Base-by-base conservation (phyloP, 78 protist species). In the Cyanophora paradoxa region DNA sequence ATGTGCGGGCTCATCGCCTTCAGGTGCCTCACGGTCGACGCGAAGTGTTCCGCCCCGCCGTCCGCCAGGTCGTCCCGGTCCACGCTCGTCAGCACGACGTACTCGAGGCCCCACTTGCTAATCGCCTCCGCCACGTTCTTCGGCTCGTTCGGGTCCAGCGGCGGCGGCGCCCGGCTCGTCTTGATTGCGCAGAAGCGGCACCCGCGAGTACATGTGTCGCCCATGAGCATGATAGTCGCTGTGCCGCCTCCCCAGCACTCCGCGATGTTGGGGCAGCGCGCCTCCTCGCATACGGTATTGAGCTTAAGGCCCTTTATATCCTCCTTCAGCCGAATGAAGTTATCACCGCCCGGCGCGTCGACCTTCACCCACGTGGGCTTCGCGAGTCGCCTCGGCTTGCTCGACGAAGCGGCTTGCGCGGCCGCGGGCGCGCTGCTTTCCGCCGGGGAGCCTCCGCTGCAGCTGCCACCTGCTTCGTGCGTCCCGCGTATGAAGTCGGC, bases 191-290 rank as follows among this genome's bases (percentile, higher is more conserved):
- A 93, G 81, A 93, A 93, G 13, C 88, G 84, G 85, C 96, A 93
- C 7, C 82, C 96, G 1, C 96, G 77, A 0, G 96, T 93, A 84
- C 96, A 93, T 13, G 85, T 78, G 76, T 89, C 94, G 26, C 96
- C 96, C 89, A 93, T 75, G 30, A 91, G 44, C 92, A 93, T 93
- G 69, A 93, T 93, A 5, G 97, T 93, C 0, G 93, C 97, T 0
- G 97, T 93, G 44, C 90, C 94, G 0, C 96, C 93, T 8, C 88
- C 92, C 97, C 97, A 93, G 81, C 97, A 93, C 68, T 93, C 97
- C 11, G 90, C 92, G 59, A 89, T 87, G 72, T 75, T 75, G 10
- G 82, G 82, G 59, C 82, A 77, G 39, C 40, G 65, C 50, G 82
- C 82, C 33, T 77, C 82, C 69, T 77, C 82, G 56, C 82, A 77